These are phyloP conservation scores for Cutaneotrichosporon sp. DNA, from an alignment of 1,284 basidiomycete genomes.

Conservation along the genomic window DNA sequence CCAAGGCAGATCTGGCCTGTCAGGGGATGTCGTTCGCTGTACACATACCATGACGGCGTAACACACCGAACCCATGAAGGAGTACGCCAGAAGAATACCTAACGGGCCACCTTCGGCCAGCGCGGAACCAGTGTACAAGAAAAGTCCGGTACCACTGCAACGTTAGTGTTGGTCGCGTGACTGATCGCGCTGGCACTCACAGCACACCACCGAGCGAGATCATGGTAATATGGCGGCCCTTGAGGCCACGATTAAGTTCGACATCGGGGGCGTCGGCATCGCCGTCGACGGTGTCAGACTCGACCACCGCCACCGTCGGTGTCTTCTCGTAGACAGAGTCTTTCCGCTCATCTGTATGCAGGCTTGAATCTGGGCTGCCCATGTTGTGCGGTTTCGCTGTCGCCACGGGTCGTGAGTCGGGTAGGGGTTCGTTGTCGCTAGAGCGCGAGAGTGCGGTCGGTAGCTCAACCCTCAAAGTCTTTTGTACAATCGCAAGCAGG, in stretches of 20 bases:
- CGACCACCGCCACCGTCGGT: no score
- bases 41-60: constrained; percentile 38
- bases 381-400: no score
- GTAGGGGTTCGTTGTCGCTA: no score
- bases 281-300: not conserved
- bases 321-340: no score
- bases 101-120: constrained; percentile 48
- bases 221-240: constrained; percentile 33
- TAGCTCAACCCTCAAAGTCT: no score
- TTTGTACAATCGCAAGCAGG: no score
- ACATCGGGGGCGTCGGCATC: not conserved
- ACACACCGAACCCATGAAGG: constrained; percentile 41
- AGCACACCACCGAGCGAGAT: constrained; percentile 30
- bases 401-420: no score
- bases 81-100: constrained; percentile 10
- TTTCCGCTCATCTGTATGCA: no score
- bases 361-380: no score
- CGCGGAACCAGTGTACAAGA: constrained; percentile 7
- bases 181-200: constrained; percentile 46
- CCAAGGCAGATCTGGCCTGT: constrained; percentile 40
- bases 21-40: not conserved
- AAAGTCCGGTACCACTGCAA: constrained; percentile 7
- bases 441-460: no score
- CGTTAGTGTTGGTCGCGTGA: constrained; percentile 57
- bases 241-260: constrained; percentile 24